phyloP scores from a whole-genome alignment of 805 yeast genomes.

The Hanseniaspora vineae region DNA sequence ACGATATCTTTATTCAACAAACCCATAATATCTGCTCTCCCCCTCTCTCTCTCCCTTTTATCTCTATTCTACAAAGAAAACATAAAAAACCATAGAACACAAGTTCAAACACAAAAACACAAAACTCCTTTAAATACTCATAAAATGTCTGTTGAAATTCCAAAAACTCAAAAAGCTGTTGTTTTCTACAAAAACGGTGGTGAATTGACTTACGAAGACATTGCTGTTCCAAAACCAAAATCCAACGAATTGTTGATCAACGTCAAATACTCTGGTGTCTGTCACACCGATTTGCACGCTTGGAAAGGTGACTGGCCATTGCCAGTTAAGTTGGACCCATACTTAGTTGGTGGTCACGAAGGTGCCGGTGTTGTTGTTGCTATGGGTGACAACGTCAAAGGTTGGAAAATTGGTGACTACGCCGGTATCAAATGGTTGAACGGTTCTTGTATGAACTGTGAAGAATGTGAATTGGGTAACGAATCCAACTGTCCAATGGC shows the following conservation, averaged over 20 bases:
- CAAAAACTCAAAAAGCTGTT: conserved; percentile 59
- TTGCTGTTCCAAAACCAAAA: conserved; percentile 71
- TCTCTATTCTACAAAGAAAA: background rate
- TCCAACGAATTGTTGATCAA: conserved; percentile 68
- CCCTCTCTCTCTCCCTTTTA: background rate
- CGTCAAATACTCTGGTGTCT: conserved; percentile 80
- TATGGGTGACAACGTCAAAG: conserved; percentile 44
- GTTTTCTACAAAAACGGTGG: conserved; percentile 57
- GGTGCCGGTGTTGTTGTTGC: conserved; percentile 64
- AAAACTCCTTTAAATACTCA: background rate
- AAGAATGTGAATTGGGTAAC: conserved; percentile 42
- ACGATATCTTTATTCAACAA: background rate
- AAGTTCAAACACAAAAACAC: background rate
- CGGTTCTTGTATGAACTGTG: conserved; percentile 54
- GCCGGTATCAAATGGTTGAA: conserved; percentile 64
- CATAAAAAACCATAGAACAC: background rate
- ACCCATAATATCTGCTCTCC: background rate
- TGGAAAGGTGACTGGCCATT: conserved; percentile 93
- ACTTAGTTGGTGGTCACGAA: conserved; percentile 62
- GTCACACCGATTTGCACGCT: conserved; percentile 90
- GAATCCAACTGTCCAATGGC: conserved; percentile 61
- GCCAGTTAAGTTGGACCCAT: conserved; percentile 33
- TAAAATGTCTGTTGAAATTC: conserved; percentile 30
- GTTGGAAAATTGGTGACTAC: conserved; percentile 49
- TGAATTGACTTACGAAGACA: conserved; percentile 50